Evolutionary conservation across 2,329 filamentous ascomycete species (phyloP), one percentile per base, ranked within the genome.

Genomic region (Bimuria novae-zelandiae): DNA sequence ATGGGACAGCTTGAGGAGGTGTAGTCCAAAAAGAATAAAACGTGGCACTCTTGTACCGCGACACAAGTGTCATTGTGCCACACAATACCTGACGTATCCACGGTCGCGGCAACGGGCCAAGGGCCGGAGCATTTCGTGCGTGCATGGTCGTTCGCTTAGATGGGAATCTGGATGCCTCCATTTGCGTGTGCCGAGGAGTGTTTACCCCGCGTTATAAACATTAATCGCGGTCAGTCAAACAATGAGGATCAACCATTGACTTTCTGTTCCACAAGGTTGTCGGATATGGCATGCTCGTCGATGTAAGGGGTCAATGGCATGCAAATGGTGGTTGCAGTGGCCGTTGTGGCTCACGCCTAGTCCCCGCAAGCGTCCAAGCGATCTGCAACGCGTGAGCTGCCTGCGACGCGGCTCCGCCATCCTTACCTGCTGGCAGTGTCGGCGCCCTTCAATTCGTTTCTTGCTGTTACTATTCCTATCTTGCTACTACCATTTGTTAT

Each of bases 231-330:
- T 17, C 30, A 46, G 14, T 4, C 11, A 36, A 14, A 16, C 6
- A 19, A 16, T 16, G 21, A 23, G 2, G 4, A 46, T 17, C 11
- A 29, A 5, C n/a, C 16, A 7, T 37, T 10, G 27, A 16, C 33
- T 25, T 7, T 8, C 4, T 39, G 44, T 37, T 25, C 7, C 42
- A 29, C 42, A 33, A 17, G 0, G 30, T 17, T 35, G 29, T 22
- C 29, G 11, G 12, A 45, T 33, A 29, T 12, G 29, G 32, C n/a
- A 29, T 29, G 33, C 22, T 4, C 4, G 14, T 29, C 5, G 33
- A 32, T 23, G 44, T 16, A 47, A 47, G 33, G 44, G 33, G 44
- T 16, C 44, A 22, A 14, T 39, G 33, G 44, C 36, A 42, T 41
- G 36, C 36, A 25, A 3, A 21, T 4, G 10, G 29, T n/a, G 43